These are phyloP conservation scores for Rosa lucieae DNA, from an alignment of 306 rosid genomes.

Conservation along the genomic window DNA sequence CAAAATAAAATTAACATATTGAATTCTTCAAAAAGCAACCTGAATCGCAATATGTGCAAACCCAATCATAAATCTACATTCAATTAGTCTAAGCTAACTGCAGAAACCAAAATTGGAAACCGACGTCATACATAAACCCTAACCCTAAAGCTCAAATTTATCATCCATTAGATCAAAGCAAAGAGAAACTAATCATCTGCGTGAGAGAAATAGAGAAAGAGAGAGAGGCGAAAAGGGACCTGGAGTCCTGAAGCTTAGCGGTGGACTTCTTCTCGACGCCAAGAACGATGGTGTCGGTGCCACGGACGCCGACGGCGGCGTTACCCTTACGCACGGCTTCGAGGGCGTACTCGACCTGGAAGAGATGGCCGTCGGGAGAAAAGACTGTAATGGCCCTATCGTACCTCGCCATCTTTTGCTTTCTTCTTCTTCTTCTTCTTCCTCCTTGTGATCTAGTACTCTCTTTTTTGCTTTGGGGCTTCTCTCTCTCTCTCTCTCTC, in stretches of 20 bases:
- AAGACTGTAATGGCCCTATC: slow-evolving; percentile 97
- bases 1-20: background rate
- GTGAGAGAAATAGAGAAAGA: background rate
- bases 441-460: slow-evolving; percentile 7
- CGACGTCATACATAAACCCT: slow-evolving; percentile 11
- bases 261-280: slow-evolving; percentile 98
- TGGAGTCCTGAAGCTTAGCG: slow-evolving; percentile 91
- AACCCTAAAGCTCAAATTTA: slow-evolving; percentile 15
- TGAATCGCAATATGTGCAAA: background rate
- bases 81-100: background rate
- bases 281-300: slow-evolving; percentile 91
- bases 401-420: slow-evolving; percentile 74
- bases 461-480: background rate
- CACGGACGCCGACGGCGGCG: slow-evolving; percentile 99
- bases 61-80: background rate
- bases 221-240: slow-evolving; percentile 33
- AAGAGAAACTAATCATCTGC: background rate
- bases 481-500: background rate
- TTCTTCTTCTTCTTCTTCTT: background rate
- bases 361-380: slow-evolving; percentile 96
- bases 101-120: background rate
- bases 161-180: slow-evolving; percentile 2
- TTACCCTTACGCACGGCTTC: slow-evolving; percentile 99
- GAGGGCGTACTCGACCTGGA: slow-evolving; percentile 95
- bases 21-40: background rate